Evolutionary conservation across 768 basidiomycete genomes (phyloP).

Genomic region (Lenzites betulinus): DNA sequence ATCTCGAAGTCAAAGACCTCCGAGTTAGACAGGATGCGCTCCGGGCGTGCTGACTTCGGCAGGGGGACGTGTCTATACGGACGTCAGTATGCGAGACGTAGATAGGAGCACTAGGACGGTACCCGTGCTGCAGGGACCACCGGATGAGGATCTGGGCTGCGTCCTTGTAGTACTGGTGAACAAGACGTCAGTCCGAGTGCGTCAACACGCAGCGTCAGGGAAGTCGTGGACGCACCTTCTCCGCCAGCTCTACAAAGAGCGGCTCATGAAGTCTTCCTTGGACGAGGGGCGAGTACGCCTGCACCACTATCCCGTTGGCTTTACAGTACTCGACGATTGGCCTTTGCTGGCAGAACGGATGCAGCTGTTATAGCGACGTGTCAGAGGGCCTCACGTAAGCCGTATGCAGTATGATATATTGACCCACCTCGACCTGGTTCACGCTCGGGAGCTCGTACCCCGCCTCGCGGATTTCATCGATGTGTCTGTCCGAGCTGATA

Average conservation of each 20-base stretch:
- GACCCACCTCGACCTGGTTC: constrained; percentile 77
- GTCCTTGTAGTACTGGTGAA: constrained; percentile 41
- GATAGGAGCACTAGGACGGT: constrained; percentile 23
- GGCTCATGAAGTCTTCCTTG: constrained; percentile 49
- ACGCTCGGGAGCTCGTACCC: constrained; percentile 69
- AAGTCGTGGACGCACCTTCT: constrained; percentile 45
- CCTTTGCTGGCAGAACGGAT: constrained; percentile 80
- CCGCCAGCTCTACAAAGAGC: constrained; percentile 53
- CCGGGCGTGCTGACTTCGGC: background rate
- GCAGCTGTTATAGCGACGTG: constrained; percentile 43
- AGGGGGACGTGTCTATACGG: background rate
- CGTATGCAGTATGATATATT: background rate
- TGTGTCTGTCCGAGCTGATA: constrained; percentile 64
- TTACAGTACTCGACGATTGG: constrained; percentile 74
- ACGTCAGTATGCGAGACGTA: background rate
- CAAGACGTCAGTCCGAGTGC: too few species aligned
- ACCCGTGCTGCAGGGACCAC: constrained; percentile 90
- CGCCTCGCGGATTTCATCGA: constrained; percentile 69
- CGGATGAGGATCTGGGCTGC: constrained; percentile 85
- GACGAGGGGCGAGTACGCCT: constrained; percentile 67
- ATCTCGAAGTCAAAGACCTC: constrained; percentile 79
- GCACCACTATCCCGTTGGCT: constrained; percentile 39
- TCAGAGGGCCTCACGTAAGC: background rate
- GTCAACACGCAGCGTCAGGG: too few species aligned
- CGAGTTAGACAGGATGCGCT: constrained; percentile 66